Conservation (phyloP, 345 rosid species). For the Acer campestre region DNA sequence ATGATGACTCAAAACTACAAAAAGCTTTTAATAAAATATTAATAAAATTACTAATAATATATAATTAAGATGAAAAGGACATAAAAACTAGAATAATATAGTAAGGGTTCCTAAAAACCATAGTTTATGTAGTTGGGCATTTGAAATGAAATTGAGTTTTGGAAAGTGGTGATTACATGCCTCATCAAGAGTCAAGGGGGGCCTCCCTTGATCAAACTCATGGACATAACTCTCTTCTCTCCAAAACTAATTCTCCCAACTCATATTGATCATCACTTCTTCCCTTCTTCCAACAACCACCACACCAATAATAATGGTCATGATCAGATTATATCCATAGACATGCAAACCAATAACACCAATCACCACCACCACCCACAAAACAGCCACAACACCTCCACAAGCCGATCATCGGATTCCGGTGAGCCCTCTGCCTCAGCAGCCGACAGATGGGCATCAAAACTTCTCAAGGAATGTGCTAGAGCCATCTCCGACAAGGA, state of each 20-base stretch:
- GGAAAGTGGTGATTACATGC: conserved; percentile 13
- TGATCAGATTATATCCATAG: conserved; percentile 14
- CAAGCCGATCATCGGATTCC: conserved; percentile 55
- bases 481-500: conserved; percentile 73
- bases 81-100: not conserved
- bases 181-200: conserved; percentile 37
- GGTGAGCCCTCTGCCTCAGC: conserved; percentile 30
- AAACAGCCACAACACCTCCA: conserved; percentile 51
- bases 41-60: not conserved
- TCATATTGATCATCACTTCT: not conserved
- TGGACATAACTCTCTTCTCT: conserved; percentile 41
- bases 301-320: conserved; percentile 32
- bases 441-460: conserved; percentile 55
- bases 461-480: conserved; percentile 69
- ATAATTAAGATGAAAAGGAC: conserved; percentile 27
- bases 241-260: conserved; percentile 19
- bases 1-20: not conserved
- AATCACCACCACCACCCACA: conserved; percentile 26
- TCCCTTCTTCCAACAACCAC: conserved; percentile 20
- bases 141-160: conserved; percentile 35
- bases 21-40: not conserved
- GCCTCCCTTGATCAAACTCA: conserved; percentile 27
- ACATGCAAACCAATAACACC: conserved; percentile 41
- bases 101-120: not conserved
- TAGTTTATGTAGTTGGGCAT: conserved; percentile 32